Percentiles rank a stretch among this genome's conserved stretches.
phyloP scores from a whole-genome alignment of 352 stramenopile species.

The Phytopythium cucurbitacearum region DNA sequence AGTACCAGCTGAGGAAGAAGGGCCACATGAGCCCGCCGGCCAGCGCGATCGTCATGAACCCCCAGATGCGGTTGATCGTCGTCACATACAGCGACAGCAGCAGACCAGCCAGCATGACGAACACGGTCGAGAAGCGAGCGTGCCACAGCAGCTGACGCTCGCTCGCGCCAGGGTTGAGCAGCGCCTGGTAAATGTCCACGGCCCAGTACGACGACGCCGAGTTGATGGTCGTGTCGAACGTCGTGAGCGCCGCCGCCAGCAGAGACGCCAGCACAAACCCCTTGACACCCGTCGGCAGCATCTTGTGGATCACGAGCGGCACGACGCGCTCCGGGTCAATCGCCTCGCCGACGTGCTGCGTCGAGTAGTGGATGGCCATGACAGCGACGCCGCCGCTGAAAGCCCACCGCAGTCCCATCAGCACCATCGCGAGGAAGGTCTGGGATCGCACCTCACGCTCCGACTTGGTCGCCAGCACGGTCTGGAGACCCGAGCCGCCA shows the following conservation, averaged over 20 bases:
- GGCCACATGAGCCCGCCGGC: conserved; percentile 63
- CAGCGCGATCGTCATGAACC: conserved; percentile 76
- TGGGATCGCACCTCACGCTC: conserved; percentile 75
- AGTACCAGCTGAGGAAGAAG: conserved; percentile 83
- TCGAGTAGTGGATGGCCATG: conserved; percentile 67
- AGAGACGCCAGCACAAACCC: conserved; percentile 70
- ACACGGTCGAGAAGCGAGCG: conserved; percentile 46
- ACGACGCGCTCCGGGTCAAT: conserved; percentile 75
- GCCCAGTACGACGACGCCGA: conserved; percentile 78
- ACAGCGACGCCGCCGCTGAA: conserved; percentile 73
- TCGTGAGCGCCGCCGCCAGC: conserved; percentile 67
- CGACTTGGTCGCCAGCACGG: conserved; percentile 73
- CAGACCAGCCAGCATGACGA: conserved; percentile 57
- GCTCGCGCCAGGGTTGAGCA: conserved; percentile 52
- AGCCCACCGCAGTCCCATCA: conserved; percentile 67
- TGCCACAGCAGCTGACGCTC: conserved; percentile 63
- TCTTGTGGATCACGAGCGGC: conserved; percentile 71
- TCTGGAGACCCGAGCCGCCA: conserved; percentile 61
- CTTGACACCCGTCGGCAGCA: conserved; percentile 56
- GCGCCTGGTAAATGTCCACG: conserved; percentile 76
- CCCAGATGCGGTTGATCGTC: conserved; percentile 80
- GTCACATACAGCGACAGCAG: conserved; percentile 61
- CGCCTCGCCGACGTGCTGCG: conserved; percentile 28
- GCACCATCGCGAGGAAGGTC: conserved; percentile 71
- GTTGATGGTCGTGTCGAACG: conserved; percentile 81